A percentile compares a stretch with the other conserved stretches of the same genome.
Conservation (phyloP, 495 filamentous ascomycete genomes). For the Talaromyces stipitatus region DNA sequence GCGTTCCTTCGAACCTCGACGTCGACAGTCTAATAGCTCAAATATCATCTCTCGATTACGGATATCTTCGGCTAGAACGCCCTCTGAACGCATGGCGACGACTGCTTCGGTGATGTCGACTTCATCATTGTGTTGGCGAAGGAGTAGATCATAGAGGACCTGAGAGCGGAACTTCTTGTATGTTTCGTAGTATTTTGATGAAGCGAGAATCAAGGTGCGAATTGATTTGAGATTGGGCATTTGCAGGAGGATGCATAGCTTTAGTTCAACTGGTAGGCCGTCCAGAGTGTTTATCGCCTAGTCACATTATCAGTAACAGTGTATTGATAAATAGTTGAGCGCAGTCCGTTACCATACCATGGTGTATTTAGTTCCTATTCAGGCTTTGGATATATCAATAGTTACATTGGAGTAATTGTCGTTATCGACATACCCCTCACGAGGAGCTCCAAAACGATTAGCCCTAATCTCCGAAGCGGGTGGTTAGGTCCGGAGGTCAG, state of each 20-base stretch:
- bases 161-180: background rate
- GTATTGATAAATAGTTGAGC: background rate
- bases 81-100: conserved; percentile 10
- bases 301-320: background rate
- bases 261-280: background rate
- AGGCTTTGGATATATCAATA: background rate
- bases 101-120: background rate
- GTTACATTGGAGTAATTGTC: background rate
- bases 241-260: background rate
- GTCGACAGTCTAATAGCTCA: background rate
- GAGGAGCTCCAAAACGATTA: background rate
- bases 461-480: background rate
- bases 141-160: background rate
- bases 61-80: conserved; percentile 22
- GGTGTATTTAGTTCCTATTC: background rate
- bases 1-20: background rate
- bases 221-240: background rate
- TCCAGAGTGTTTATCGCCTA: background rate
- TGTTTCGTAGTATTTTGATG: background rate
- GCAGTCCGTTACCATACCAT: background rate
- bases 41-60: conserved; percentile 16
- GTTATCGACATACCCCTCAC: background rate
- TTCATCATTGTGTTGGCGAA: background rate
- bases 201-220: background rate
- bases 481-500: background rate